Evolutionary conservation across 2,329 filamentous ascomycete species (phyloP).

Genomic region (Cladophialophora chaetospira): DNA sequence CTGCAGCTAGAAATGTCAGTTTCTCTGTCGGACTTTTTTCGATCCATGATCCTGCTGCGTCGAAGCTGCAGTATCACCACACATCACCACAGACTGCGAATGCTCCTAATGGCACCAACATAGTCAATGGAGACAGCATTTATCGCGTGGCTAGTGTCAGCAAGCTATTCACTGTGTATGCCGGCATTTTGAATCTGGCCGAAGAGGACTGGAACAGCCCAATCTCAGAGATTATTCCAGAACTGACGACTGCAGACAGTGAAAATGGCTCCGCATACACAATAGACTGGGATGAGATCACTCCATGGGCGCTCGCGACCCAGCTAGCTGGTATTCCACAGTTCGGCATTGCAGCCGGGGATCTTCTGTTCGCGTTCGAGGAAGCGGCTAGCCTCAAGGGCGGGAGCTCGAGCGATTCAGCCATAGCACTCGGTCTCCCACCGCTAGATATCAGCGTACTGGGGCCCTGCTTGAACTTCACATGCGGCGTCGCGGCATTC

Average conservation of each 20-base stretch:
- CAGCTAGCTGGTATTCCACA: conserved; percentile 49
- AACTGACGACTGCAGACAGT: no score
- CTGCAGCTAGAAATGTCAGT: no score
- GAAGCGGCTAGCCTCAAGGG: neutral
- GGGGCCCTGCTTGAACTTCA: conserved; percentile 29
- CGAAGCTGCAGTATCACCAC: conserved; percentile 41
- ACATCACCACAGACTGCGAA: conserved; percentile 43
- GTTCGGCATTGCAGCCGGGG: no score
- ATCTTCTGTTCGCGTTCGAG: conserved; percentile 1
- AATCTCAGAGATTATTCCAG: conserved; percentile 51
- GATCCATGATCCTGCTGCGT: conserved; percentile 38
- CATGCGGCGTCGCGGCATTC: conserved; percentile 18
- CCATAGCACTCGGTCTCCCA: conserved; percentile 2
- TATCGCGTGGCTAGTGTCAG: conserved; percentile 48
- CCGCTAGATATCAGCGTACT: neutral
- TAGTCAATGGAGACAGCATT: conserved; percentile 46
- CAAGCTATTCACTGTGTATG: conserved; percentile 47
- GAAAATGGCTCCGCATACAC: no score
- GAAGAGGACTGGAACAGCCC: conserved; percentile 46
- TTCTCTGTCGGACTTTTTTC: conserved; percentile 48
- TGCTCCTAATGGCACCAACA: conserved; percentile 42
- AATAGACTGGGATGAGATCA: conserved; percentile 53
- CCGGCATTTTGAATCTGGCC: conserved; percentile 41
- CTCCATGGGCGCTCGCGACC: conserved; percentile 48
- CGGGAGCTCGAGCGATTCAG: neutral